These are phyloP conservation scores for Brettanomyces bruxellensis DNA, from an alignment of 805 yeast species.

Conservation along the genomic window DNA sequence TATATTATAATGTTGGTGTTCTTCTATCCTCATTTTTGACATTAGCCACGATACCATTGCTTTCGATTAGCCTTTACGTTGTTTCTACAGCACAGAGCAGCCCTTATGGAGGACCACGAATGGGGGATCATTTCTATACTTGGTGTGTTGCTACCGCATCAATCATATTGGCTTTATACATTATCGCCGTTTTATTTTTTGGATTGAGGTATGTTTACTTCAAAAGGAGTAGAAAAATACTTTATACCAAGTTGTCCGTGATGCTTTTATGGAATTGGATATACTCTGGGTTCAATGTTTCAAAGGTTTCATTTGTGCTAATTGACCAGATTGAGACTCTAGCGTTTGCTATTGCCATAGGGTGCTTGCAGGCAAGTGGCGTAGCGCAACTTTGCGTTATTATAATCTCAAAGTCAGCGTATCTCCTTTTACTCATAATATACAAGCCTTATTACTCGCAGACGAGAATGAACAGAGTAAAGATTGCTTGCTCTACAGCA, in stretches of 20 bases:
- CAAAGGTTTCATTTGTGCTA: constrained; percentile 28
- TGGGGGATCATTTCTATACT: constrained; percentile 2
- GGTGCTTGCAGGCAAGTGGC: constrained; percentile 35
- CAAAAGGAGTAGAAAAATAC: constrained; percentile 13
- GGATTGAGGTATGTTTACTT: constrained; percentile 24
- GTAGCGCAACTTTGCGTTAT: constrained; percentile 33
- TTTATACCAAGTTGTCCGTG: constrained; percentile 39
- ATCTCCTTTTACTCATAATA: constrained; percentile 16
- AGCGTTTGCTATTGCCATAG: constrained; percentile 32
- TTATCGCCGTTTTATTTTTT: constrained; percentile 27
- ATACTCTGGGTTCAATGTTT: constrained; percentile 36
- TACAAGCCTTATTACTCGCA: constrained; percentile 26
- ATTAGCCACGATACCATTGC: constrained; percentile 34
- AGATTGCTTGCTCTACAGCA: constrained; percentile 28
- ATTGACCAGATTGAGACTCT: constrained; percentile 28
- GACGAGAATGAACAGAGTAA: constrained; percentile 23
- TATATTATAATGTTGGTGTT: constrained; percentile 4
- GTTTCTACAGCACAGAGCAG: constrained; percentile 6
- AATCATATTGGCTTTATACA: constrained; percentile 24
- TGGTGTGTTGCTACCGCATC: constrained; percentile 26
- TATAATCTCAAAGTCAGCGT: constrained; percentile 27
- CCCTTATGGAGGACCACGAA: constrained; percentile 15
- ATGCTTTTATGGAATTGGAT: constrained; percentile 38
- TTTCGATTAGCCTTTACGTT: constrained; percentile 28
- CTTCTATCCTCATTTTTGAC: constrained; percentile 24